Percentiles rank a stretch among this genome's conserved stretches.
Evolutionary conservation across 2,329 filamentous ascomycete genomes (phyloP).

Genomic region (Myriosclerotinia duriaeana): DNA sequence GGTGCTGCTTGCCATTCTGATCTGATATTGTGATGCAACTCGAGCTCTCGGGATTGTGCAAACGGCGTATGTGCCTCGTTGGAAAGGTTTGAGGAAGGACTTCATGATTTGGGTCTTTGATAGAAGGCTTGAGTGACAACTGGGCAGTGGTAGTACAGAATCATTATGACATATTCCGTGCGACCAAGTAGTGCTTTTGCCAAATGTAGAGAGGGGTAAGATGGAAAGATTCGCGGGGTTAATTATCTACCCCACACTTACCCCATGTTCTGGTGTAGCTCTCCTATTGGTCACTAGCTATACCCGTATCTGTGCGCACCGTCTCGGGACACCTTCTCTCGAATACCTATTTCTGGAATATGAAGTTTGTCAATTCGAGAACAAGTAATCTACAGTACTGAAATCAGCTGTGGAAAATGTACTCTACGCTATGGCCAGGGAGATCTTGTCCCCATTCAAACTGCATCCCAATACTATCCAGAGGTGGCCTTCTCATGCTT

Average conservation of each 20-base stretch:
- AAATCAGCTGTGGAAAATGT: neutral
- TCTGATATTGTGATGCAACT: neutral
- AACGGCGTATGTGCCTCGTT: neutral
- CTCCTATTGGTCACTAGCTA: slow-evolving; percentile 2
- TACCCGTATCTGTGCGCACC: no score
- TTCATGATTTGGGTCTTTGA: neutral
- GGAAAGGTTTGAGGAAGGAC: neutral
- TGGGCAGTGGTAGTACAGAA: neutral
- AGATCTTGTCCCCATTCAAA: neutral
- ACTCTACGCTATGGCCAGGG: no score
- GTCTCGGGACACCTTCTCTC: no score
- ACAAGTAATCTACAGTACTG: neutral
- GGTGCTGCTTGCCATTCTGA: slow-evolving; percentile 27
- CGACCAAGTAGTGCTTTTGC: neutral
- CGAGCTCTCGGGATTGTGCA: neutral
- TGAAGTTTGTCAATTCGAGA: neutral
- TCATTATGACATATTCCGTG: neutral
- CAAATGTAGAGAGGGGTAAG: slow-evolving; percentile 2
- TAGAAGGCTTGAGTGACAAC: neutral
- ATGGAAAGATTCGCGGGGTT: slow-evolving; percentile 3
- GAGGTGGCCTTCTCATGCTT: neutral
- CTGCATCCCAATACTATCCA: neutral
- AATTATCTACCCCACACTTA: slow-evolving; percentile 3
- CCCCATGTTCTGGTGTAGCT: neutral
- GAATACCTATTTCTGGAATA: no score